Evolutionary conservation across 2,329 filamentous ascomycete genomes (phyloP), one percentile per base, ranked within the genome.

Genomic region (Ceratocystis eucalypticola): DNA sequence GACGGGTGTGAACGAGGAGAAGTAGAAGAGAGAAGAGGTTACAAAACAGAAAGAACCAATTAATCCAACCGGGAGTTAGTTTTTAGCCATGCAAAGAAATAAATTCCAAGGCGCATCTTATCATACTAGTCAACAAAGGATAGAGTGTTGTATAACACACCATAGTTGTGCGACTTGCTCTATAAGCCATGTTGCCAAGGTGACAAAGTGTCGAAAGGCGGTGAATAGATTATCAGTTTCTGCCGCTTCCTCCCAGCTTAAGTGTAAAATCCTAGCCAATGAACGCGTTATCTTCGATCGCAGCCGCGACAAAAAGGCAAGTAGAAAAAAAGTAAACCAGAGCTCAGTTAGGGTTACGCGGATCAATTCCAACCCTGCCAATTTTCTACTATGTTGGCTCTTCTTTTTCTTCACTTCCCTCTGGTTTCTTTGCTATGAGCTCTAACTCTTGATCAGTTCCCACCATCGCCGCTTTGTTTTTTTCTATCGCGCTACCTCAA

Each of bases 1-100:
- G 72, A 66, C 62, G 57, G 55, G 65, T 2, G 61, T 63, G 20
- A 10, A 12, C 15, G 53, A 64, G 12, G 45, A 37, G 12, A n/a
- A 55, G 20, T 66, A 62, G 41, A 33, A 10, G 41, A 6, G 25
- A 15, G 22, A 50, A 50, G 2, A 50, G 10, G 44, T 17, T 50
- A 6, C 53, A 6, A 44, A 37, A 48, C 46, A 53, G 48, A 22
- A 8, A 7, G 10, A n/a, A 25, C 2, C 48, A 22, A 50, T 6
- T 37, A 50, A 25, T 45, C 17, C 37, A 41, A 41, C 3, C 10
- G 12, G 1, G 15, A 41, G 10, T 41, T 15, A 41, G 3, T 5
- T 5, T 15, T 3, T 41, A 41, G 37, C 4, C 3, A 41, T 41
- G 37, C 3, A 41, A 4, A 15, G 37, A 12, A 41, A 41, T 2